Evolutionary conservation across 2,329 filamentous ascomycete genomes (phyloP).

Genomic region (Diaporthe ilicicola): DNA sequence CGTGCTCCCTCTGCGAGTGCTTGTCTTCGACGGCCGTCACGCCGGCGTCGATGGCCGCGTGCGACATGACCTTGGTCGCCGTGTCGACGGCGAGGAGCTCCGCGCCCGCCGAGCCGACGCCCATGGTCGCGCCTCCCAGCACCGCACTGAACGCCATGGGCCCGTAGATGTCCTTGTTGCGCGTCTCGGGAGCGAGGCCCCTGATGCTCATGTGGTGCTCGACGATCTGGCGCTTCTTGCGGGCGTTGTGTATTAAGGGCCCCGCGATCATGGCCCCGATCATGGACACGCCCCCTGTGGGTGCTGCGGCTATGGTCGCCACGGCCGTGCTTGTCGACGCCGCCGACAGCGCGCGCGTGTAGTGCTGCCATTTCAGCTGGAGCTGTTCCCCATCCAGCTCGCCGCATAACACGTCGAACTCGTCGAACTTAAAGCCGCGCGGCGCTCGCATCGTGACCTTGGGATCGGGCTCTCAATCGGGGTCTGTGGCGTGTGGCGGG

Average conservation of each 20-base stretch:
- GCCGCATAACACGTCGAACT: slow-evolving; percentile 49
- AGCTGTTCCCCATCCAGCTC: slow-evolving; percentile 47
- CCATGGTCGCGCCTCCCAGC: slow-evolving; percentile 1
- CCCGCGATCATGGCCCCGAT: slow-evolving; percentile 50
- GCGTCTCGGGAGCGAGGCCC: neutral
- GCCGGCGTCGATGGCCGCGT: neutral
- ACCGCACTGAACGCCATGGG: slow-evolving; percentile 6
- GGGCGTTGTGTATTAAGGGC: slow-evolving; percentile 51
- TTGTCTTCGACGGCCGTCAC: slow-evolving; percentile 16
- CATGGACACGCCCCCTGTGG: slow-evolving; percentile 49
- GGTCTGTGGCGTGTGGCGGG: neutral
- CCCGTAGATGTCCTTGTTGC: slow-evolving; percentile 8
- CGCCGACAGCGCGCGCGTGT: slow-evolving; percentile 50
- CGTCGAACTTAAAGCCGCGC: slow-evolving; percentile 42
- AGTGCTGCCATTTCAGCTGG: slow-evolving; percentile 53
- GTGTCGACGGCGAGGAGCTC: slow-evolving; percentile 14
- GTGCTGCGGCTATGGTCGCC: slow-evolving; percentile 48
- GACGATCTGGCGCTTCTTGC: slow-evolving; percentile 52
- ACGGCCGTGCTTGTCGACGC: slow-evolving; percentile 51
- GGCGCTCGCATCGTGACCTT: slow-evolving; percentile 17
- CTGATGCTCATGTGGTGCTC: slow-evolving; percentile 43
- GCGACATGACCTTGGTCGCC: neutral
- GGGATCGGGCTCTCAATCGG: neutral
- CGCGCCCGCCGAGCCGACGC: neutral
- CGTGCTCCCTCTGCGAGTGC: neutral